A percentile compares a stretch with the other conserved stretches of the same genome.
These are phyloP conservation scores for Auriscalpium orientale DNA, from an alignment of 768 basidiomycete species.

Conservation along the genomic window DNA sequence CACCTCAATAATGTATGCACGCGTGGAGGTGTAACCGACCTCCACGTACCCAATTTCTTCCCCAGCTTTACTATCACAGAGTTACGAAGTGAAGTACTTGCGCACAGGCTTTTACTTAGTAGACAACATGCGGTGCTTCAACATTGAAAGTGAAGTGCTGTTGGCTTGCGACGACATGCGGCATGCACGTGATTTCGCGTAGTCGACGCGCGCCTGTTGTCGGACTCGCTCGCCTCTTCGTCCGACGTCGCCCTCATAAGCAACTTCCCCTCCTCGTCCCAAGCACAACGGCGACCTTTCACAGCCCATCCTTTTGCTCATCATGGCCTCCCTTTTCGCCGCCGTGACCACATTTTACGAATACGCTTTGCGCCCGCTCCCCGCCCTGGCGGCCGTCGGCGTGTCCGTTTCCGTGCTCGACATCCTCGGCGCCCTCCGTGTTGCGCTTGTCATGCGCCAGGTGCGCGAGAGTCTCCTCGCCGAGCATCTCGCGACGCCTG, in stretches of 20 bases:
- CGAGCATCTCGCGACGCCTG: neutral
- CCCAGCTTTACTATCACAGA: too few relatives aligned
- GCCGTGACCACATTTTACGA: constrained; percentile 13
- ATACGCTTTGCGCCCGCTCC: constrained; percentile 8
- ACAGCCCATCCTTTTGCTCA: too few relatives aligned
- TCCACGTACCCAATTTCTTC: too few relatives aligned
- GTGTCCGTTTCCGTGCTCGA: constrained; percentile 9
- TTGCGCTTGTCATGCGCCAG: constrained; percentile 15
- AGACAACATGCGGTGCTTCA: too few relatives aligned
- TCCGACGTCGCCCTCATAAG: neutral
- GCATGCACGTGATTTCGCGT: neutral
- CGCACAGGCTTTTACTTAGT: too few relatives aligned
- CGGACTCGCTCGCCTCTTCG: neutral
- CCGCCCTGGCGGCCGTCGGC: constrained; percentile 9
- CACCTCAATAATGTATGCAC: too few relatives aligned
- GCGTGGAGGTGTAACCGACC: too few relatives aligned
- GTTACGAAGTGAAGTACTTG: too few relatives aligned
- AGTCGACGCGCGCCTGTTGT: neutral
- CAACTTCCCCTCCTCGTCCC: neutral
- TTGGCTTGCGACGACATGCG: neutral
- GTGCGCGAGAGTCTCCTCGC: constrained; percentile 1
- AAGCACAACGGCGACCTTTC: neutral
- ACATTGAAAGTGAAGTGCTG: too few relatives aligned
- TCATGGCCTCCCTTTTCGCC: constrained; percentile 9
- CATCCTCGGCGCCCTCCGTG: constrained; percentile 10